Evolutionary conservation across 2,329 filamentous ascomycete genomes (phyloP).

Genomic region (Verticillium klebahnii): DNA sequence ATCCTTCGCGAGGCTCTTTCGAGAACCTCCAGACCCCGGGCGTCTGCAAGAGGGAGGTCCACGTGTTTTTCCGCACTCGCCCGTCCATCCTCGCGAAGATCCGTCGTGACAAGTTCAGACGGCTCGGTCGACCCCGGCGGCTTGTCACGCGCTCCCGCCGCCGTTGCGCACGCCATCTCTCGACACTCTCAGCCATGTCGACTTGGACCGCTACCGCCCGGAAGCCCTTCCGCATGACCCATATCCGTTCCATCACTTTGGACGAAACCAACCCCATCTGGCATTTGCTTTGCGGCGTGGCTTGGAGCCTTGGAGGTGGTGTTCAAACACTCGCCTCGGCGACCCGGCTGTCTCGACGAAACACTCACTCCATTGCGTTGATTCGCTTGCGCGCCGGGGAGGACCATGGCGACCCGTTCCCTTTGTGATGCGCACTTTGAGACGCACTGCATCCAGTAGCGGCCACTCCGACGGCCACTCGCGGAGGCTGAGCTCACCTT

Average conservation of each 20-base stretch:
- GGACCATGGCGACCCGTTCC: background rate
- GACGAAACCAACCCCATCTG: background rate
- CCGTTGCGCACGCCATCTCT: background rate
- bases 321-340: background rate
- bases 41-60: background rate
- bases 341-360: background rate
- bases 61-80: background rate
- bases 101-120: background rate
- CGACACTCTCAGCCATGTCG: background rate
- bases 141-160: background rate
- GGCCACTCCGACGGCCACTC: background rate
- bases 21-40: background rate
- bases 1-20: background rate
- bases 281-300: background rate
- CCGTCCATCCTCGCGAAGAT: background rate
- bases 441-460: background rate
- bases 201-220: background rate
- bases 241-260: background rate
- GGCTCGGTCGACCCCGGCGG: background rate
- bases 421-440: background rate
- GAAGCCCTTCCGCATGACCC: conserved; percentile 1
- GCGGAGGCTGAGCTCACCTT: background rate
- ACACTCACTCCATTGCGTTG: background rate
- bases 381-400: background rate
- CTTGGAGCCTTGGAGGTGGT: background rate